Evolutionary conservation across 768 basidiomycete species (phyloP), one percentile per base, ranked within the genome.

Genomic region (Boletus sensibilis): DNA sequence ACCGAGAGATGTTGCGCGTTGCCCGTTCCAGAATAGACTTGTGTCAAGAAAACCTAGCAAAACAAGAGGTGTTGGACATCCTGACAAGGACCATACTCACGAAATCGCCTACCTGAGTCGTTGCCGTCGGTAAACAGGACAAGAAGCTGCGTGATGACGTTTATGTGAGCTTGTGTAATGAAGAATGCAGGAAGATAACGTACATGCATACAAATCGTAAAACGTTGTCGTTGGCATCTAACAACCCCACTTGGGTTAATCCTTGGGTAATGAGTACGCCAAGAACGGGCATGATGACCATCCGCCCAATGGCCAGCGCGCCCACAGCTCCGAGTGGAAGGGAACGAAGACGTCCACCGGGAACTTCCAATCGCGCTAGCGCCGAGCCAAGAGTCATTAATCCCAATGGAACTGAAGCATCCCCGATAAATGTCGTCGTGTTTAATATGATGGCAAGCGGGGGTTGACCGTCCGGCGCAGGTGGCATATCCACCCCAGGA

Each of bases 151-250:
- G 53, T 29, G 13, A 35, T 35, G 25, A 25, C 18, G 20, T 50
- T 53, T 20, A 43, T 34, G 25, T 42, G 13, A 53, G 27, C 18
- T 7, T n/a, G 2, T 23, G 1, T 27, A 18, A 50, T 27, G 29
- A n/a, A 14, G 45, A n/a, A 21, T 10, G 21, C 11, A 50, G 4
- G 29, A 29, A 60, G 45, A 58, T 33, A 4, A 74, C 86, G 65
- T 53, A 87, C 86, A 88, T 83, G 80, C 84, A 84, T 16, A 88
- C 81, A 52, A 88, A 86, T 57, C 78, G 76, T 20, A 89, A 64
- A 0, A 88, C 83, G 35, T 81, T 81, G 60, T 88, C 79, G 0
- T 82, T 74, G 52, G 63, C 62, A 5, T 76, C 61, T 20, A 88
- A 79, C 8, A 88, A 41, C 1, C 80, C 81, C 0, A 59, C 68